phyloP scores from a whole-genome alignment of 306 rosid species.

The Fragaria iinumae region DNA sequence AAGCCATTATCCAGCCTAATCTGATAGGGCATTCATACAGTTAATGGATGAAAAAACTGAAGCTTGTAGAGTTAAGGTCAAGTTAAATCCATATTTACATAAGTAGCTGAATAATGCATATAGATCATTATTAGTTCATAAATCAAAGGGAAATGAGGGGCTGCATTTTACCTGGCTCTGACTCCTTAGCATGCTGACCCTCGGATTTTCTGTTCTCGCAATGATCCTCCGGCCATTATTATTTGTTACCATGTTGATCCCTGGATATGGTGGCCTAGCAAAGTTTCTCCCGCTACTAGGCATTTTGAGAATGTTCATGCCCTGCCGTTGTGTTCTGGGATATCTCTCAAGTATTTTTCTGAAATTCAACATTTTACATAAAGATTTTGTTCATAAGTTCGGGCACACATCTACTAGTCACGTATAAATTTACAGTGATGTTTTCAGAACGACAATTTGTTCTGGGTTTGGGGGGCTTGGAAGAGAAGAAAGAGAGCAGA shows the following conservation, averaged over 20 bases:
- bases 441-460: not conserved
- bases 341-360: not conserved
- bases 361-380: not conserved
- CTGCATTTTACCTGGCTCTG: not conserved
- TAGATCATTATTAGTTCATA: not conserved
- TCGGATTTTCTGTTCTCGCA: not conserved
- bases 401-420: not conserved
- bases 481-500: conserved; percentile 1
- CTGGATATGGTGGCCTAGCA: not conserved
- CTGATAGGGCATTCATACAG: conserved; percentile 23
- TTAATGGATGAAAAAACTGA: not conserved
- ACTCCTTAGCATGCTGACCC: not conserved
- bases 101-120: too few species aligned
- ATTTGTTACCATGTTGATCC: not conserved
- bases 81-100: not conserved
- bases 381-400: not conserved
- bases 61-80: not conserved
- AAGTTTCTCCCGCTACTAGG: not conserved
- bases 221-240: not conserved
- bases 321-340: not conserved
- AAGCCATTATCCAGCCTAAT: conserved; percentile 61
- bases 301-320: not conserved
- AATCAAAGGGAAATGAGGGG: not conserved
- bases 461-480: not conserved
- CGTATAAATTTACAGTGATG: not conserved